phyloP scores from a whole-genome alignment of 2,329 filamentous ascomycete genomes.

The Thielaviopsis populi region DNA sequence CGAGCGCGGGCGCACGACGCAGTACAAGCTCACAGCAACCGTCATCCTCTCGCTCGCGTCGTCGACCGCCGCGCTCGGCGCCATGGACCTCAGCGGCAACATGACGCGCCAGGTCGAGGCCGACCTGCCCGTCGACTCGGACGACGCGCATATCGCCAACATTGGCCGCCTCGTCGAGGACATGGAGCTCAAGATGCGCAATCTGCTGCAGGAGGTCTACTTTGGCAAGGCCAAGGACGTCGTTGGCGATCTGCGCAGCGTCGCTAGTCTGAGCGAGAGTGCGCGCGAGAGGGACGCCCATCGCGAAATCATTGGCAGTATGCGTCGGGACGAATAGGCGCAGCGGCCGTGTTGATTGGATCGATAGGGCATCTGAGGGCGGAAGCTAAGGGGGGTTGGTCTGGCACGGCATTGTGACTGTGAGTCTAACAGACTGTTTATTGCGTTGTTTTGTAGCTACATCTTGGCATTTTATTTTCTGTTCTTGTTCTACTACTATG shows the following conservation, averaged over 20 bases:
- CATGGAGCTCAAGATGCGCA: constrained; percentile 99
- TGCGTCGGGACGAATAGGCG: constrained; percentile 23
- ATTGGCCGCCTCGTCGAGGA: constrained; percentile 91
- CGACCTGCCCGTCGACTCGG: constrained; percentile 76
- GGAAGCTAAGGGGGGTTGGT: too few species aligned
- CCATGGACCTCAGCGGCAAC: constrained; percentile 87
- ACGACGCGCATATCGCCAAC: constrained; percentile 89
- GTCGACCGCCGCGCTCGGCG: constrained; percentile 45
- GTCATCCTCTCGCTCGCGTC: constrained; percentile 79
- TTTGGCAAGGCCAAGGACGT: constrained; percentile 99
- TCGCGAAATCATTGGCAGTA: constrained; percentile 66
- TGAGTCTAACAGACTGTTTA: background rate
- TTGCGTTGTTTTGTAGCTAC: constrained; percentile 2
- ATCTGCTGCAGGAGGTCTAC: constrained; percentile 95
- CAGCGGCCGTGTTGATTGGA: too few species aligned
- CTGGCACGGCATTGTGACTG: background rate
- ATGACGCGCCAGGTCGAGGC: constrained; percentile 95
- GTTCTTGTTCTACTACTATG: background rate
- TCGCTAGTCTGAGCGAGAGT: constrained; percentile 68
- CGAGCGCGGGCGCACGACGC: constrained; percentile 77
- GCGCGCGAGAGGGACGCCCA: constrained; percentile 75
- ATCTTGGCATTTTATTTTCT: background rate
- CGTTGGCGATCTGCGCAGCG: constrained; percentile 82
- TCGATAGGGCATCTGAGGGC: too few species aligned
- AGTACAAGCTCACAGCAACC: constrained; percentile 96